These are phyloP conservation scores for Aristolochia fimbriata DNA, from an alignment of 164 flowering plant species.

Conservation along the genomic window DNA sequence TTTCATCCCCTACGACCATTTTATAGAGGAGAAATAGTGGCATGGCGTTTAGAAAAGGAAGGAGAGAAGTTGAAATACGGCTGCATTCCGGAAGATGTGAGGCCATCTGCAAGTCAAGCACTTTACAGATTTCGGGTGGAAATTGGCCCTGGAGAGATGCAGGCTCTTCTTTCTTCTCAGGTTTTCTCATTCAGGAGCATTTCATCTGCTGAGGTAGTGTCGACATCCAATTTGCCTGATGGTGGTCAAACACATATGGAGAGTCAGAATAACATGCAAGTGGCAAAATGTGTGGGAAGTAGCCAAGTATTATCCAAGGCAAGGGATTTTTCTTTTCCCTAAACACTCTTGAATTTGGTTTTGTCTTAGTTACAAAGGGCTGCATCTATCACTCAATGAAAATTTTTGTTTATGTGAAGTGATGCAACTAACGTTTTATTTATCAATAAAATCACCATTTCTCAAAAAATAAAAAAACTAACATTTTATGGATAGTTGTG, in stretches of 20 bases:
- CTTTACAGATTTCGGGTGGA: conserved; percentile 82
- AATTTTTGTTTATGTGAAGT: no score
- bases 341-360: not conserved
- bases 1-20: conserved; percentile 93
- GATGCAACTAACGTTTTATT: no score
- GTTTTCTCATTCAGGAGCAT: conserved; percentile 78
- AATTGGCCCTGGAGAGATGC: conserved; percentile 48
- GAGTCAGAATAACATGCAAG: conserved; percentile 12
- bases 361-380: not conserved
- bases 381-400: no score
- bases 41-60: conserved; percentile 65
- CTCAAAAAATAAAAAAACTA: no score
- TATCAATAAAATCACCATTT: no score
- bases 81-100: conserved; percentile 75
- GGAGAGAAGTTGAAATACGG: conserved; percentile 93
- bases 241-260: conserved; percentile 12
- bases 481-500: no score
- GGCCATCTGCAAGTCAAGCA: conserved; percentile 90
- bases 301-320: conserved; percentile 11
- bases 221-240: conserved; percentile 26
- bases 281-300: conserved; percentile 30
- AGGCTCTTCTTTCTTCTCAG: conserved; percentile 70
- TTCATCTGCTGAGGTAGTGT: conserved; percentile 26
- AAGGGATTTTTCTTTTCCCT: not conserved
- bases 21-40: conserved; percentile 86